Base-by-base conservation (phyloP, 495 filamentous ascomycete species). In the Aspergillus campestris region DNA sequence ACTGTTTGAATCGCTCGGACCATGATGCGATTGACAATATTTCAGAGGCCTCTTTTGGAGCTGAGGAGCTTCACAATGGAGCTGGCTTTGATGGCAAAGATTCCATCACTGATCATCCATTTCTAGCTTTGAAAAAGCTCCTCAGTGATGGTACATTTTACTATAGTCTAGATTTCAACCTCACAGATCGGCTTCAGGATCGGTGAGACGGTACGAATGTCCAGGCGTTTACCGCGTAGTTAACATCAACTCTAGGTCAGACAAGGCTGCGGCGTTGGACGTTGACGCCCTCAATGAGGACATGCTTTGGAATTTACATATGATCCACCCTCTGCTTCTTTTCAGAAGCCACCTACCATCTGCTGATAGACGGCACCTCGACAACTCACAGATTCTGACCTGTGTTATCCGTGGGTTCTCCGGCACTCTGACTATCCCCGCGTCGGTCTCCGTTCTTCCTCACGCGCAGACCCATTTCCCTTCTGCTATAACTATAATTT, bases 261-360 rank as follows among this genome's bases (percentile, higher is more conserved):
- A 69, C 28, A 69, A 72, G 52, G 66, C 65, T 18, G 58, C 79
- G 13, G 72, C 79, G 12, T 89, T 92, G 50, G 85, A 89, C 54
- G 82, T 90, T 44, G 85, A 87, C 45, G 83, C 81, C 41, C 79
- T 95, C 29, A 87, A 98, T 62, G 82, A 86, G 47, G 83, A 84
- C 6, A 95, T 94, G 66, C 66, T 98, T 27, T 98, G 92, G 92
- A 98, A 98, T 53, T 89, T 86, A 8, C 94, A 92, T 65, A 97
- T 98, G 90, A 94, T 98, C 48, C 77, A 83, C 44, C 90, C 94
- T 7, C 74, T 98, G 42, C 81, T 97, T 34, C 73, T 83, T 41
- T 97, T 98, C 58, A 82, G 92, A 24, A 88, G 83, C 10, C 79
- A 86, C 12, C 69, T 98, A 13, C 75, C 84, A 11, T 73, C 73